Evolutionary conservation across 306 rosid species (phyloP).

Genomic region (Pachyrhizus erosus): DNA sequence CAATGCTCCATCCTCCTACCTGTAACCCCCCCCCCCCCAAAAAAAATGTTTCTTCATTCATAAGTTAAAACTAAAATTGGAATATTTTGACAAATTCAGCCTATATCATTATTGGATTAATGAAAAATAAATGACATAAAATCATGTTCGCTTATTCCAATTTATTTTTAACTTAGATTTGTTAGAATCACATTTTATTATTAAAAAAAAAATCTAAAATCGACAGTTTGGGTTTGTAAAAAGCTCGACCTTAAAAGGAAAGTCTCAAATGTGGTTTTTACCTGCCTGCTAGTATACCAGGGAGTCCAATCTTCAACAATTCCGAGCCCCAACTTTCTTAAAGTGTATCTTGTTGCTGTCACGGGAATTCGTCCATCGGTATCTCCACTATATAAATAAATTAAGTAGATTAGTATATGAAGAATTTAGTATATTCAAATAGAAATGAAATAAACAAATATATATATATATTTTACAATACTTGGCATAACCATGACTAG

Average conservation of each 20-base stretch:
- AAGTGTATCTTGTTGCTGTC: slow-evolving; percentile 56
- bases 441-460: background rate
- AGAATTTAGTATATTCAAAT: background rate
- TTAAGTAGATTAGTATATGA: background rate
- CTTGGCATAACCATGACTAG: too few relatives aligned
- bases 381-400: slow-evolving; percentile 52
- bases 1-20: slow-evolving; percentile 61
- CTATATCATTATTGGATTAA: background rate
- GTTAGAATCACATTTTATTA: too few relatives aligned
- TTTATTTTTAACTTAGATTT: background rate
- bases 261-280: slow-evolving; percentile 1
- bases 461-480: background rate
- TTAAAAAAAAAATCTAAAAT: background rate
- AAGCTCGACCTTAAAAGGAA: too few relatives aligned
- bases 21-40: background rate
- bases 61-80: background rate
- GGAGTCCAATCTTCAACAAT: slow-evolving; percentile 62
- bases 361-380: slow-evolving; percentile 62
- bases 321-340: slow-evolving; percentile 51
- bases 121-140: background rate
- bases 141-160: background rate
- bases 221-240: background rate
- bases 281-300: slow-evolving; percentile 57
- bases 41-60: background rate
- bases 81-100: background rate